phyloP scores from a whole-genome alignment of 495 filamentous ascomycete species.

The Terfezia claveryi region DNA sequence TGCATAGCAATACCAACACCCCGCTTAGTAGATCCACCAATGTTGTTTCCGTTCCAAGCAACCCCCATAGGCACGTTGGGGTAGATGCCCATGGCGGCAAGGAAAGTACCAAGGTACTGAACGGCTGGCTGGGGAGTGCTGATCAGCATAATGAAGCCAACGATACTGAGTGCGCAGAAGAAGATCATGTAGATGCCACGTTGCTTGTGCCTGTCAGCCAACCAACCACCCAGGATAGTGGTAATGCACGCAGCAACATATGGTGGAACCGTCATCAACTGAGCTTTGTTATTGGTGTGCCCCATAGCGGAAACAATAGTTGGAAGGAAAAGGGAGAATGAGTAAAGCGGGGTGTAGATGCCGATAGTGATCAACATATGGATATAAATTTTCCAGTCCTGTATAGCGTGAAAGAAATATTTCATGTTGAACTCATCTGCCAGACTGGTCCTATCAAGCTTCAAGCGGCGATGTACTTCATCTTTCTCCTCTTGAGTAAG shows the following conservation, averaged over 20 bases:
- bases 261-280: constrained; percentile 31
- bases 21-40: constrained; percentile 58
- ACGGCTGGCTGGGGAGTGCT: constrained; percentile 33
- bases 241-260: constrained; percentile 27
- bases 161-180: constrained; percentile 26
- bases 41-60: constrained; percentile 68
- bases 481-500: constrained; percentile 27
- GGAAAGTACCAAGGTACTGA: constrained; percentile 53
- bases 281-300: constrained; percentile 26
- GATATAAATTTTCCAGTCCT: constrained; percentile 44
- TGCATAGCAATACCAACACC: constrained; percentile 65
- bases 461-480: constrained; percentile 29
- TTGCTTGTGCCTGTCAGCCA: constrained; percentile 23
- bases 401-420: constrained; percentile 41
- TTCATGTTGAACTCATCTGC: constrained; percentile 47
- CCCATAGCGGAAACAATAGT: constrained; percentile 30
- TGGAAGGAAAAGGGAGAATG: constrained; percentile 28
- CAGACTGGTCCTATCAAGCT: constrained; percentile 36
- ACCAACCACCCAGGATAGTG: constrained; percentile 22
- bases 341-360: constrained; percentile 22
- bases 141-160: constrained; percentile 48
- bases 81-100: constrained; percentile 48
- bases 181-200: constrained; percentile 27
- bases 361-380: constrained; percentile 27
- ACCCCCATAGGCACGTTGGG: constrained; percentile 53